These are phyloP conservation scores for Ceratobasidium sp. DNA, from an alignment of 1,284 basidiomycete species.

Conservation along the genomic window DNA sequence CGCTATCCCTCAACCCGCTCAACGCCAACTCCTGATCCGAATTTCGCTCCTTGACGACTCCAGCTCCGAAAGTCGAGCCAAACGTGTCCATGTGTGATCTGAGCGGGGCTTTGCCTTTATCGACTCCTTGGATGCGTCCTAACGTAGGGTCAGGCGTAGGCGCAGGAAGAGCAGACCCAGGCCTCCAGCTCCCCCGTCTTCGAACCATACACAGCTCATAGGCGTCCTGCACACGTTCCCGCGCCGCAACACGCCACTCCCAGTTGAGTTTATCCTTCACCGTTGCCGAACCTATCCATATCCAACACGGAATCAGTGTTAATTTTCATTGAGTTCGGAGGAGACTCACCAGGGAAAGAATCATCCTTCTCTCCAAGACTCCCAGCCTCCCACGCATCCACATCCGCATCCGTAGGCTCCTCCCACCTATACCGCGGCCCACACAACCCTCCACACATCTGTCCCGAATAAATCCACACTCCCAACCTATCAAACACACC, in stretches of 20 bases:
- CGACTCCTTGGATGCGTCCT: slow-evolving; percentile 54
- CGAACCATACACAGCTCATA: slow-evolving; percentile 75
- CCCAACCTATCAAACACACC: slow-evolving; percentile 67
- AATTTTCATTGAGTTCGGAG: slow-evolving; percentile 46
- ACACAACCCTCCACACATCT: slow-evolving; percentile 82
- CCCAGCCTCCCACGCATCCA: slow-evolving; percentile 59
- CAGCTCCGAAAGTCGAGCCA: slow-evolving; percentile 39
- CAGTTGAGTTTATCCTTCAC: slow-evolving; percentile 64
- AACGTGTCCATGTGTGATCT: slow-evolving; percentile 40
- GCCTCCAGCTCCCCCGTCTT: slow-evolving; percentile 4
- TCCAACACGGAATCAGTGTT: slow-evolving; percentile 53
- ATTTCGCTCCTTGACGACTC: slow-evolving; percentile 26
- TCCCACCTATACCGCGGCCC: slow-evolving; percentile 86
- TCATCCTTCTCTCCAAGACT: slow-evolving; percentile 30
- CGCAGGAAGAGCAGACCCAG: slow-evolving; percentile 55
- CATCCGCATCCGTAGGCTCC: slow-evolving; percentile 73
- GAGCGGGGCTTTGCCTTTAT: slow-evolving; percentile 51
- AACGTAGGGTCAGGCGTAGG: slow-evolving; percentile 51
- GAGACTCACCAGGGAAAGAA: slow-evolving; percentile 6
- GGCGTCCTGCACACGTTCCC: slow-evolving; percentile 78
- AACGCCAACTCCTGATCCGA: slow-evolving; percentile 43
- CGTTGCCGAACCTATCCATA: slow-evolving; percentile 57
- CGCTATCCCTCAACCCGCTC: slow-evolving; percentile 5
- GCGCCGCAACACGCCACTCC: slow-evolving; percentile 80
- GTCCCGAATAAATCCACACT: slow-evolving; percentile 79